phyloP scores from a whole-genome alignment of 164 flowering plant species.

The Vitis vinifera region ASM3070453v1 NC_081813.1:10643501-10644000 shows the following conservation, averaged over 20 bases:
- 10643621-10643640: conserved; percentile 95
- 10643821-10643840: neutral
- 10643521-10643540: conserved; percentile 29
- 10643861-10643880: neutral
- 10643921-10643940: neutral
- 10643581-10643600: conserved; percentile 81
- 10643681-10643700: neutral
- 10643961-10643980: no score
- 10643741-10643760: neutral
- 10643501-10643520: neutral
- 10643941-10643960: no score
- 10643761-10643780: neutral
- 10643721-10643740: neutral
- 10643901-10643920: neutral
- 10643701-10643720: neutral
- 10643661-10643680: conserved; percentile 21
- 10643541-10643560: conserved; percentile 90
- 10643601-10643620: conserved; percentile 83
- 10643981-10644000: no score
- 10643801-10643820: neutral
- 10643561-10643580: conserved; percentile 56
- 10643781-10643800: neutral
- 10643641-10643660: conserved; percentile 94
- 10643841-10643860: no score
- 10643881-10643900: neutral